Evolutionary conservation across 805 yeast species (phyloP).

Genomic region (Starmera quercuum): DNA sequence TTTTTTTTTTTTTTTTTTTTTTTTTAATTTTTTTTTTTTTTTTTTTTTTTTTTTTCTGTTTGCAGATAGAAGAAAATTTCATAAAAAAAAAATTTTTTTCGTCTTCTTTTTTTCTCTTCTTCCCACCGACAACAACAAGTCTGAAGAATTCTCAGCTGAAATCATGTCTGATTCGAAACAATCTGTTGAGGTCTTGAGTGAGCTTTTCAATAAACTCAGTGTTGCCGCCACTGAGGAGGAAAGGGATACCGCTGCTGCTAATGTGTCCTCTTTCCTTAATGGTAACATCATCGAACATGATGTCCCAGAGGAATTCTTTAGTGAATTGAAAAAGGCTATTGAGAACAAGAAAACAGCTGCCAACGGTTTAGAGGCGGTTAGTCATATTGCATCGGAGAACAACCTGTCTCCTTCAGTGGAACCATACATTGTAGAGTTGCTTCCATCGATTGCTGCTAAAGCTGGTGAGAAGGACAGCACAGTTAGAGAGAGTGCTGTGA

Average conservation of each 20-base stretch:
- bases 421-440: constrained; percentile 83
- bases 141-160: neutral
- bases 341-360: constrained; percentile 74
- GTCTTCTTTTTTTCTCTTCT: neutral
- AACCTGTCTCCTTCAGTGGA: constrained; percentile 87
- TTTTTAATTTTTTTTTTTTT: neutral
- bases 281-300: constrained; percentile 98
- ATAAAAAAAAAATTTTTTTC: constrained; percentile 1
- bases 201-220: constrained; percentile 86
- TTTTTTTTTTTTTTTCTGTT: neutral
- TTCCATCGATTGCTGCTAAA: constrained; percentile 61
- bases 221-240: constrained; percentile 85
- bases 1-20: neutral
- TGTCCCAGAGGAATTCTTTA: constrained; percentile 86
- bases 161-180: constrained; percentile 40
- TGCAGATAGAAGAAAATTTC: neutral
- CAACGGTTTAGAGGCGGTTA: constrained; percentile 78
- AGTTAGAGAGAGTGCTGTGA: constrained; percentile 63
- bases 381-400: constrained; percentile 76
- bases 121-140: neutral
- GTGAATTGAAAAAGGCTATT: constrained; percentile 66
- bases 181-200: constrained; percentile 72
- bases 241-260: constrained; percentile 78
- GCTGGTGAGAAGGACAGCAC: constrained; percentile 88
- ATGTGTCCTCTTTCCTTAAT: constrained; percentile 88